Conservation (phyloP, 2,329 filamentous ascomycete species). For the Fusarium oxysporum region DNA sequence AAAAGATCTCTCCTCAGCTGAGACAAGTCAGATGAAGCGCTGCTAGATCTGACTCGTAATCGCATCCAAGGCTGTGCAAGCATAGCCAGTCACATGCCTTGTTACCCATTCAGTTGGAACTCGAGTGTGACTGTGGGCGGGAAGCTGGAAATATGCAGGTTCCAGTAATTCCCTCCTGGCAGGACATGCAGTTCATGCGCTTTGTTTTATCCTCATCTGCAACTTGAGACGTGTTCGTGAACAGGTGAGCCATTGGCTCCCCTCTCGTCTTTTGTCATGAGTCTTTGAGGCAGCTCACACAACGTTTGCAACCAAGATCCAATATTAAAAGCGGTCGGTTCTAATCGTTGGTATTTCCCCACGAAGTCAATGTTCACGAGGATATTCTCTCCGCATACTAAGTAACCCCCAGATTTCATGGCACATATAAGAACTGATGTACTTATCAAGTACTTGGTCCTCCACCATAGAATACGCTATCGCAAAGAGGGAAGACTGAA, state of each 20-base stretch:
- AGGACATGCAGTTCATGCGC: conserved; percentile 11
- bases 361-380: conserved; percentile 23
- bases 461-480: conserved; percentile 24
- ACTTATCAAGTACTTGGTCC: conserved; percentile 26
- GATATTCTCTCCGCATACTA: conserved; percentile 22
- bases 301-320: conserved; percentile 3
- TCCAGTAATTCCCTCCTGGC: conserved; percentile 21
- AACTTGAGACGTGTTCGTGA: background rate
- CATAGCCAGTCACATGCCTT: conserved; percentile 32
- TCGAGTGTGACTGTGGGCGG: conserved; percentile 11
- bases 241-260: background rate
- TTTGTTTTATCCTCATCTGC: conserved; percentile 2
- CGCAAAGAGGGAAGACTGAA: conserved; percentile 25
- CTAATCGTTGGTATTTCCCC: conserved; percentile 21
- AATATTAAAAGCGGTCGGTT: conserved; percentile 17
- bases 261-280: conserved; percentile 1
- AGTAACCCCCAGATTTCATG: conserved; percentile 11
- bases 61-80: conserved; percentile 18
- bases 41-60: conserved; percentile 18
- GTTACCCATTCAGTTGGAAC: conserved; percentile 26
- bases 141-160: conserved; percentile 27
- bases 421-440: conserved; percentile 7
- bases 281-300: background rate
- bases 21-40: conserved; percentile 22
- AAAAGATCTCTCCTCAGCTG: conserved; percentile 3